Conservation (phyloP, 2,329 filamentous ascomycete species). For the Venturia aucupariae region DNA sequence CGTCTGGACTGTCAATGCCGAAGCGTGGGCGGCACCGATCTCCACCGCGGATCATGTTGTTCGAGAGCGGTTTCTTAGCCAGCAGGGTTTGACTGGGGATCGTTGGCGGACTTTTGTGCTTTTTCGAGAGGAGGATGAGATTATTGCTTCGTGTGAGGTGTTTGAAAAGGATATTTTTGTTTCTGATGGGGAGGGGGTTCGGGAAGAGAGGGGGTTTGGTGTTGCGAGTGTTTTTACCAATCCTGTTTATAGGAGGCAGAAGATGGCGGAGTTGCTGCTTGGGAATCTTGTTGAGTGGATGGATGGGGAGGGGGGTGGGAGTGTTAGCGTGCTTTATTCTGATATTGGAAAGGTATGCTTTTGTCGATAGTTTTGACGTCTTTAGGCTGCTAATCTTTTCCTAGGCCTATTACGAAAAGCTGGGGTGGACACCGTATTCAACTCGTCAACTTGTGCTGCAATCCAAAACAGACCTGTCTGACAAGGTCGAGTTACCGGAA, state of each 20-base stretch:
- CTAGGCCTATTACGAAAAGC: neutral
- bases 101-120: slow-evolving; percentile 1
- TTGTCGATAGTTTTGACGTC: neutral
- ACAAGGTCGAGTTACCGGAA: neutral
- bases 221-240: slow-evolving; percentile 9
- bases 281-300: neutral
- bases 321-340: neutral
- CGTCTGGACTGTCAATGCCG: slow-evolving; percentile 6
- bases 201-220: slow-evolving; percentile 1
- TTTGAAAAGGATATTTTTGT: slow-evolving; percentile 6
- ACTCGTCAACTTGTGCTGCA: neutral
- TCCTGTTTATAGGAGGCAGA: neutral
- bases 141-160: neutral
- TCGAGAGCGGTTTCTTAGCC: slow-evolving; percentile 1
- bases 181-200: neutral
- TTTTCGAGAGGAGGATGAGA: neutral
- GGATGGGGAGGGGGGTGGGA: neutral
- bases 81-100: slow-evolving; percentile 1
- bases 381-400: neutral
- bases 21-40: neutral
- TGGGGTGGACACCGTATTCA: slow-evolving; percentile 4
- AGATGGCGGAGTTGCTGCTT: slow-evolving; percentile 1
- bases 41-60: neutral
- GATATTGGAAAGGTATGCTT: slow-evolving; percentile 1
- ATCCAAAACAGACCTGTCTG: neutral